Evolutionary conservation across 331 rosid genomes (phyloP).

Genomic region (Erythrophleum ivorense): DNA sequence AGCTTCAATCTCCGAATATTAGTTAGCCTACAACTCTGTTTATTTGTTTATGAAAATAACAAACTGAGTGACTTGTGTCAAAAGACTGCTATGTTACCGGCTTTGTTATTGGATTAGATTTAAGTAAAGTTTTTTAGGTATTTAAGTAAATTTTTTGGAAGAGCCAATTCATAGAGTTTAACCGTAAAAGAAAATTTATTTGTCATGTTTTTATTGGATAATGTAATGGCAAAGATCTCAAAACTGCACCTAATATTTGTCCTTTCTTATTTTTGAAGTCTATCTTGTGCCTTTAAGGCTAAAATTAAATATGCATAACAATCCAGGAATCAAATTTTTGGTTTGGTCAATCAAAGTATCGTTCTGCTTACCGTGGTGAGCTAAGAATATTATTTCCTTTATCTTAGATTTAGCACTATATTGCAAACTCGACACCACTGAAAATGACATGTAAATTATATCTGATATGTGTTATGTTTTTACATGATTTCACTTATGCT

Average conservation of each 20-base stretch:
- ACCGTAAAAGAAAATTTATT: no score
- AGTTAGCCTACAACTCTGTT: no score
- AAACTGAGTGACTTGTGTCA: background rate
- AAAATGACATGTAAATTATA: background rate
- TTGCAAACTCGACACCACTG: background rate
- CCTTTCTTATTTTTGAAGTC: background rate
- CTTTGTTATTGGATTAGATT: background rate
- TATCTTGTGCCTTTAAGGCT: background rate
- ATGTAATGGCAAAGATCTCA: background rate
- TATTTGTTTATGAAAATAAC: no score
- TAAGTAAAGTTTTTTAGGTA: background rate
- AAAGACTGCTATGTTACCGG: background rate
- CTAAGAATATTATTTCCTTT: background rate
- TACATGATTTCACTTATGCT: background rate
- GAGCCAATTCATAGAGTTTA: background rate
- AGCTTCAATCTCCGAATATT: background rate
- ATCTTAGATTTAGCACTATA: background rate
- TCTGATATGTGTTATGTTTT: background rate
- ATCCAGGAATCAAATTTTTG: background rate
- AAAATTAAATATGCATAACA: background rate
- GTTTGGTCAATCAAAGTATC: background rate
- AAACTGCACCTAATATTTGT: background rate
- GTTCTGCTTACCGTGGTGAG: conserved; percentile 16
- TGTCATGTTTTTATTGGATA: background rate
- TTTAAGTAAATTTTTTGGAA: background rate